Percentiles rank a stretch among this genome's conserved stretches.
Evolutionary conservation across 306 rosid species (phyloP).

Genomic region (Lithocarpus polystachyus): DNA sequence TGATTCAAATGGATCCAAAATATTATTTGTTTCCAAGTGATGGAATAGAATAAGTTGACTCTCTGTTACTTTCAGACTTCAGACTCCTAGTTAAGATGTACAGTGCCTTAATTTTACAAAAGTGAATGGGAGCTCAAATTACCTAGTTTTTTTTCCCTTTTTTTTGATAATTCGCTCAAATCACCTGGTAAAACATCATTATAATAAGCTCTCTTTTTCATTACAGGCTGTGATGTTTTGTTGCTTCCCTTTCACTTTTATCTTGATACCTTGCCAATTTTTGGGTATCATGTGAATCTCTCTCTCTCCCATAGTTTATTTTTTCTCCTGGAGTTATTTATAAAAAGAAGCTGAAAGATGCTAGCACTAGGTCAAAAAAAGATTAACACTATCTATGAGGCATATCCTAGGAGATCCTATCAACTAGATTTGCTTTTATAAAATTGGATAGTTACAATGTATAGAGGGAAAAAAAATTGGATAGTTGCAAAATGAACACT

Average conservation of each 20-base stretch:
- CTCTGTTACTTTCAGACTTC: not conserved
- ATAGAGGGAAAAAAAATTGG: no score
- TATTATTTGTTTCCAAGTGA: not conserved
- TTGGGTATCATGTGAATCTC: not conserved
- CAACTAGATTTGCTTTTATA: not conserved
- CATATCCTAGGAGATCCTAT: not conserved
- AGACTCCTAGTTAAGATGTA: not conserved
- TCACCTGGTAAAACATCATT: not conserved
- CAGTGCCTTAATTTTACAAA: not conserved
- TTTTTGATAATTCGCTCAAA: not conserved
- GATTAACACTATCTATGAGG: not conserved
- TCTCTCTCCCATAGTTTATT: not conserved
- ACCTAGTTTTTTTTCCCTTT: not conserved
- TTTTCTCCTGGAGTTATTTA: not conserved
- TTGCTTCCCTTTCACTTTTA: slow-evolving; percentile 8
- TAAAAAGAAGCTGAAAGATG: not conserved
- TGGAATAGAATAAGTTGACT: not conserved
- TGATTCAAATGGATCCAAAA: not conserved
- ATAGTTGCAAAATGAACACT: no score
- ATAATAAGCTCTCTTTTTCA: not conserved
- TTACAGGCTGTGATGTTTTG: slow-evolving; percentile 10
- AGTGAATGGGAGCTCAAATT: slow-evolving; percentile 1
- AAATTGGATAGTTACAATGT: no score
- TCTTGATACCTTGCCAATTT: slow-evolving; percentile 10
- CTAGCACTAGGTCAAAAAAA: not conserved